phyloP scores from a whole-genome alignment of 2,329 filamentous ascomycete species.

The Paraconiothyrium sp. region DNA sequence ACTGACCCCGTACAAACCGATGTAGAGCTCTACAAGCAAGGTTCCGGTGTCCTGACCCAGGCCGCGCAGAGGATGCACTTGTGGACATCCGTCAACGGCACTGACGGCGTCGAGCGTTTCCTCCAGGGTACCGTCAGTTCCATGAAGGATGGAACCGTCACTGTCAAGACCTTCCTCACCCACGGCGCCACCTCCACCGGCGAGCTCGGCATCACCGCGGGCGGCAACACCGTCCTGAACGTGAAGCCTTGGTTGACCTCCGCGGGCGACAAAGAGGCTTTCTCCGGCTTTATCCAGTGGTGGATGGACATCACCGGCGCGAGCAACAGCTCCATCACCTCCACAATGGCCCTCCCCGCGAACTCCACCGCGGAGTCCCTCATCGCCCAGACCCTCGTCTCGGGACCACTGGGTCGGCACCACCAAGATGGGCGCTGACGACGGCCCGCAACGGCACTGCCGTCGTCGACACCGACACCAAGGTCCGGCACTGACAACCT shows the following conservation, averaged over 20 bases:
- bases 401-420: constrained; percentile 59
- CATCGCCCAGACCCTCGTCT: constrained; percentile 6
- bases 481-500: constrained; percentile 54
- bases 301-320: constrained; percentile 9
- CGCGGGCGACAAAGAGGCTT: constrained; percentile 18
- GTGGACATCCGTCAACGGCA: constrained; percentile 11
- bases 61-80: constrained; percentile 60
- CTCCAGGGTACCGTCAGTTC: constrained; percentile 7
- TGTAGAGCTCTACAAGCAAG: constrained; percentile 67
- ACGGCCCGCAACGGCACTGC: constrained; percentile 47
- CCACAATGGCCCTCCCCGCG: constrained; percentile 11
- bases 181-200: constrained; percentile 70
- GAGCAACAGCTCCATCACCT: constrained; percentile 4
- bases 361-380: constrained; percentile 40
- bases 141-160: constrained; percentile 58
- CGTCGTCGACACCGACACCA: constrained; percentile 59
- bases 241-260: constrained; percentile 15
- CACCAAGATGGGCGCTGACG: constrained; percentile 58
- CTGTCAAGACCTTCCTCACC: constrained; percentile 64
- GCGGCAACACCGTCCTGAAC: constrained; percentile 50
- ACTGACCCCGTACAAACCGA: constrained; percentile 59
- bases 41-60: constrained; percentile 69
- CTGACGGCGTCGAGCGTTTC: not conserved
- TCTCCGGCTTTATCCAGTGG: constrained; percentile 23
- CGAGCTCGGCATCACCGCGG: constrained; percentile 63